A percentile compares a stretch with the other conserved stretches of the same genome.
Evolutionary conservation across 2,329 filamentous ascomycete genomes (phyloP).

Genomic region (Nakataea oryzae): DNA sequence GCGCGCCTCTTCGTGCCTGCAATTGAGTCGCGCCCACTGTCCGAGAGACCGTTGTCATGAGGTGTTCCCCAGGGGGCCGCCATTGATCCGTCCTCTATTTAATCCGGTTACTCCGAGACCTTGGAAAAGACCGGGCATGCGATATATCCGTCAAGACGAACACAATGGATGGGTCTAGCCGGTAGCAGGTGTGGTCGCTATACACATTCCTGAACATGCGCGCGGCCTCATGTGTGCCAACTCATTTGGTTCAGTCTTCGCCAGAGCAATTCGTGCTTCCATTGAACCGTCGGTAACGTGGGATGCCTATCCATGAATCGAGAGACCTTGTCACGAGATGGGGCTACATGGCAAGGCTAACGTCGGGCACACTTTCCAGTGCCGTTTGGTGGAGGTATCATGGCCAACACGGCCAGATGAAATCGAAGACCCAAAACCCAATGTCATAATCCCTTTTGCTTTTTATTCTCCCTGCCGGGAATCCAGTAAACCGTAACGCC

Average conservation of each 20-base stretch:
- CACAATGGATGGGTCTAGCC: background rate
- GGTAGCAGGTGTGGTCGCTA: too few species aligned
- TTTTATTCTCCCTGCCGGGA: background rate
- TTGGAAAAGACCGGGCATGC: background rate
- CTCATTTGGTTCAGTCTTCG: background rate
- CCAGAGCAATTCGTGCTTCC: background rate
- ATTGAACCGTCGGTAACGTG: background rate
- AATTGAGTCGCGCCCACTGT: background rate
- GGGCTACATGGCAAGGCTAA: background rate
- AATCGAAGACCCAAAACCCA: background rate
- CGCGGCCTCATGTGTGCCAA: too few species aligned
- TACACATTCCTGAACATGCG: background rate
- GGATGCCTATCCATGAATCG: background rate
- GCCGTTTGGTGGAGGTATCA: background rate
- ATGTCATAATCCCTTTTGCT: background rate
- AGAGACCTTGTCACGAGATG: background rate
- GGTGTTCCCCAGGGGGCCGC: background rate
- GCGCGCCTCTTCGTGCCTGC: too few species aligned
- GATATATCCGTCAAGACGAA: background rate
- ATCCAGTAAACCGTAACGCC: background rate
- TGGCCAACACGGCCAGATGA: background rate
- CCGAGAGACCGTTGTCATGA: background rate
- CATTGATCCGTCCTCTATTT: too few species aligned
- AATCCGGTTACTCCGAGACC: background rate
- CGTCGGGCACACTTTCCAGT: background rate